Base-by-base conservation (phyloP, 139 green algal species). In the Chlorella sp. region DNA sequence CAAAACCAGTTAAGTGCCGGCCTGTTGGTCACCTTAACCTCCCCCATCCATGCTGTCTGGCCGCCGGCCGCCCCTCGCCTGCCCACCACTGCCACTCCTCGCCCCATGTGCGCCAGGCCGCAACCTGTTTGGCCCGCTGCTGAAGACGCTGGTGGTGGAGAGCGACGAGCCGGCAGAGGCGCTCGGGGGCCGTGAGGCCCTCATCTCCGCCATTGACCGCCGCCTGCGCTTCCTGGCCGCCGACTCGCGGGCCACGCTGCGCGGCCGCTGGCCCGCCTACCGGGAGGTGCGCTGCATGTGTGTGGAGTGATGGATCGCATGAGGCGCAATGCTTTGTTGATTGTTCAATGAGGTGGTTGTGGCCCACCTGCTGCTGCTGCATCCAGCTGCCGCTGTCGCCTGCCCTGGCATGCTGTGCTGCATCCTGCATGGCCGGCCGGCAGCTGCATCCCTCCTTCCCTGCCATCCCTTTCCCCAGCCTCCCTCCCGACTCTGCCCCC, bases 171-270 rank as follows among this genome's bases (percentile, higher is more conserved):
- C 41, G 74, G 89, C 3, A 65, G 91, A 5, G 44, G 89, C 26
- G 28, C 46, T 64, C 38, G 65, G 91, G 14, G 91, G 91, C 32
- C 73, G 93, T 14, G 82, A 73, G 22, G 44, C 76, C 7, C 75
- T 91, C 24, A 89, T 92, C 64, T 60, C 60, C 11, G 88, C 88
- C 77, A 92, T 97, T n/a, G 94, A 98, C 87, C 41, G 85, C 1
- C 87, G 93, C 36, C 94, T 98, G 77, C 88, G 93, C 16, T 98
- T 98, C 82, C 85, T 98, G 44, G 94, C 94, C 16, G 95, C 94
- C 5, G 90, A 94, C 87, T 89, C 90, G 24, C 72, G 34, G 4
- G 76, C 82, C 67, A 92, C 91, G 36, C 79, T 98, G 40, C 85
- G 83, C 0, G 94, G 95, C 14, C 82, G 85, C 3, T 87, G 87